Percentiles rank a stretch among this genome's conserved stretches.
Conservation (phyloP, 345 rosid genomes). For the Sisymbrium irio region DNA sequence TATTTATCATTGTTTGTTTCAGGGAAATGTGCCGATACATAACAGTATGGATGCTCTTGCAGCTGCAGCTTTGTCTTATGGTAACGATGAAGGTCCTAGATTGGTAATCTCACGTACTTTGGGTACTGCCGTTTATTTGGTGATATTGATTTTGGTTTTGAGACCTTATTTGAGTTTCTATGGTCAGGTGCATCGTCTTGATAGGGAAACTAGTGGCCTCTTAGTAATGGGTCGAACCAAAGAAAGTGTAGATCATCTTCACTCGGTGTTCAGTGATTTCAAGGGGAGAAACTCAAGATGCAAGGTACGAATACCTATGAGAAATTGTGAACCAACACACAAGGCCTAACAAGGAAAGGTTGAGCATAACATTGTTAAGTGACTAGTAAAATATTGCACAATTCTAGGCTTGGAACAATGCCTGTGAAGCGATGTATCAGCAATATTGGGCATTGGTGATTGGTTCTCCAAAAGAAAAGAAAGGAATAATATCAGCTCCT, state of each 20-base stretch:
- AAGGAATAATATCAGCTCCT: slow-evolving; percentile 74
- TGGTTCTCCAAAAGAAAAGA: slow-evolving; percentile 77
- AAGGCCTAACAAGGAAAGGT: not conserved
- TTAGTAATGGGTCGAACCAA: slow-evolving; percentile 75
- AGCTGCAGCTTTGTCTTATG: slow-evolving; percentile 86
- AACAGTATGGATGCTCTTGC: slow-evolving; percentile 97
- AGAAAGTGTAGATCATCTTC: slow-evolving; percentile 68
- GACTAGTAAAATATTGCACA: not conserved
- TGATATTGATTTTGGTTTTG: not conserved
- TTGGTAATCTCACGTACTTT: slow-evolving; percentile 47
- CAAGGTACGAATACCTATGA: slow-evolving; percentile 45
- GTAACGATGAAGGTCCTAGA: slow-evolving; percentile 78
- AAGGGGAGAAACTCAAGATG: slow-evolving; percentile 48
- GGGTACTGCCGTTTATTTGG: not conserved
- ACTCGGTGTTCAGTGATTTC: slow-evolving; percentile 59
- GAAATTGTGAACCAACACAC: not conserved
- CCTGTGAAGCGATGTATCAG: slow-evolving; percentile 69
- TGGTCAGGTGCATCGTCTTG: slow-evolving; percentile 85
- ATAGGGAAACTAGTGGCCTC: slow-evolving; percentile 88
- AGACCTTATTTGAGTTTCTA: slow-evolving; percentile 1
- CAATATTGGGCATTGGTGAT: slow-evolving; percentile 88
- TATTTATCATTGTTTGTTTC: not conserved
- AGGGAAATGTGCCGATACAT: slow-evolving; percentile 86
- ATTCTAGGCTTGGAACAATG: slow-evolving; percentile 75
- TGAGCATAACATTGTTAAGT: not conserved